phyloP scores from a whole-genome alignment of 2,329 filamentous ascomycete species.

The Orbilia blumenaviensis region DNA sequence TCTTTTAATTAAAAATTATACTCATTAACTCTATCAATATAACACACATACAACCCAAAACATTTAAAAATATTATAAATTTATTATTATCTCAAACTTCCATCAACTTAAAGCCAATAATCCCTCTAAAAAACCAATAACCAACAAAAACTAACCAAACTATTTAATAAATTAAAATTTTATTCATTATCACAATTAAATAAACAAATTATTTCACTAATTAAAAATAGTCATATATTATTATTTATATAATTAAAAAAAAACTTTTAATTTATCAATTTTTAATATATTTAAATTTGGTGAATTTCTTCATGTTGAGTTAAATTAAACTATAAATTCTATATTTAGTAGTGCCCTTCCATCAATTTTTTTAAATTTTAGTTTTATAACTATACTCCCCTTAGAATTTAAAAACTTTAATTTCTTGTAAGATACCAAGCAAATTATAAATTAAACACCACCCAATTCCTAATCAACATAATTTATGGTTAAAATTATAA shows the following conservation, averaged over 20 bases:
- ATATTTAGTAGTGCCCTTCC: neutral
- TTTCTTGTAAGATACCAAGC: neutral
- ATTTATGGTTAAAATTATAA: neutral
- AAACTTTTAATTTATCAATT: neutral
- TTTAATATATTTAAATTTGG: neutral
- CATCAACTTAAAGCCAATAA: constrained; percentile 64
- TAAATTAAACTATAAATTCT: neutral
- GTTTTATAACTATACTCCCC: neutral
- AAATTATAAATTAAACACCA: neutral
- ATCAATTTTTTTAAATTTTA: neutral
- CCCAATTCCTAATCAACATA: neutral
- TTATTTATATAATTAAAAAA: constrained; percentile 62
- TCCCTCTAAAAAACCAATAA: constrained; percentile 65
- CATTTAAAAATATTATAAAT: constrained; percentile 64
- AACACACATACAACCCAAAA: constrained; percentile 62
- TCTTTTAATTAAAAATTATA: constrained; percentile 58
- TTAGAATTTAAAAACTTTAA: neutral
- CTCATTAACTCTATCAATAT: constrained; percentile 62
- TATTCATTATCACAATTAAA: constrained; percentile 62
- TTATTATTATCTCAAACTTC: constrained; percentile 63
- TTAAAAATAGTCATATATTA: constrained; percentile 64
- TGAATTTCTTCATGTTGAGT: neutral
- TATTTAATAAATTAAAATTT: constrained; percentile 63
- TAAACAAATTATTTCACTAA: constrained; percentile 63
- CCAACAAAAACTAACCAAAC: no score